Conservation (phyloP, 1,139 yeast species). For the Meyerozyma elateridarum region DNA sequence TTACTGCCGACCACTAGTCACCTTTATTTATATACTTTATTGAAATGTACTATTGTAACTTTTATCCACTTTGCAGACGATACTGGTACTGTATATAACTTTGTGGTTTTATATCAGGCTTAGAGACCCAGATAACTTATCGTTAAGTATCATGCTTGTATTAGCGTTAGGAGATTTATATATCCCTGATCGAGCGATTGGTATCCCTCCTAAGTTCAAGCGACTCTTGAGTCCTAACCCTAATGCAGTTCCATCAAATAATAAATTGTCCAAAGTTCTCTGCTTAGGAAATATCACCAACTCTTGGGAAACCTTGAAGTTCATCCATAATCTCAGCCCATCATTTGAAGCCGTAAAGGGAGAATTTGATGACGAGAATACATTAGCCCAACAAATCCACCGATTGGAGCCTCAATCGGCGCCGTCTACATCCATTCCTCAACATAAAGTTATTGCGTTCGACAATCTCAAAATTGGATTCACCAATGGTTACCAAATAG, state of each 20-base stretch:
- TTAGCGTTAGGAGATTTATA: constrained; percentile 86
- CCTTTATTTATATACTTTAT: too few species aligned
- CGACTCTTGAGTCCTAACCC: constrained; percentile 61
- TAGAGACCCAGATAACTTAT: neutral
- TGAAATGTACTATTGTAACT: too few species aligned
- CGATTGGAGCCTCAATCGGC: constrained; percentile 17
- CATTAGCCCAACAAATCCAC: constrained; percentile 32
- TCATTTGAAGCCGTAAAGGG: constrained; percentile 79
- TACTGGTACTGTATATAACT: too few species aligned
- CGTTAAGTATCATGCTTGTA: constrained; percentile 54
- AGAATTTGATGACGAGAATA: constrained; percentile 48
- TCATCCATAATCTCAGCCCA: constrained; percentile 63
- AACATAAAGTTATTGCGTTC: constrained; percentile 58
- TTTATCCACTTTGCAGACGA: too few species aligned
- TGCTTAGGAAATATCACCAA: constrained; percentile 84
- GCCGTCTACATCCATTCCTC: constrained; percentile 39
- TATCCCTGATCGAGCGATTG: constrained; percentile 81
- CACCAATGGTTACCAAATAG: constrained; percentile 77
- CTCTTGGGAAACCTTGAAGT: constrained; percentile 57
- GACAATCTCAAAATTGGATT: constrained; percentile 79
- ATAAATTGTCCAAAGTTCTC: constrained; percentile 77
- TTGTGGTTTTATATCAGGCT: too few species aligned
- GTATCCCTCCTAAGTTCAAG: constrained; percentile 53
- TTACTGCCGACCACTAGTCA: constrained; percentile 33
- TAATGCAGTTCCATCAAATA: constrained; percentile 37